Conservation (phyloP, 1,139 yeast species). For the Saccharomyces hybrid region DNA sequence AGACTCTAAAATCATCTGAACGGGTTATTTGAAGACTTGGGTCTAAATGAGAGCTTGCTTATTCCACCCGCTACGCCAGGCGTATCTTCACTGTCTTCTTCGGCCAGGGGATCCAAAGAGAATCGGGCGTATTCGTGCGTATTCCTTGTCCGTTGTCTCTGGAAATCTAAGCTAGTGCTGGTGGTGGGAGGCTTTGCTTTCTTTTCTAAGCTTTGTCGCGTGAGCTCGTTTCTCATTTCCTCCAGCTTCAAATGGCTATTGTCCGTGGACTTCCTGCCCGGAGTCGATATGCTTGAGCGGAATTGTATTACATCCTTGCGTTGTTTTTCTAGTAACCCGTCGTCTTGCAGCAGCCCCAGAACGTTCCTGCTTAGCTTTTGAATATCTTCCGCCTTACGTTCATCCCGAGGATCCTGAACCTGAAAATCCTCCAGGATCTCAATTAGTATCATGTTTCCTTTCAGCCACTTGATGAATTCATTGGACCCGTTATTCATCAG, state of each 20-base stretch:
- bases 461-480: slow-evolving; percentile 28
- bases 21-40: background rate
- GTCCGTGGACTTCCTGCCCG: slow-evolving; percentile 32
- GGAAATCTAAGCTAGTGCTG: background rate
- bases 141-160: slow-evolving; percentile 7
- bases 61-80: background rate
- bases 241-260: slow-evolving; percentile 23
- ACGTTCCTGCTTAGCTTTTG: slow-evolving; percentile 16
- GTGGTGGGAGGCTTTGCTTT: background rate
- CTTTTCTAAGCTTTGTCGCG: background rate
- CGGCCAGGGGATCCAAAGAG: slow-evolving; percentile 15
- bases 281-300: slow-evolving; percentile 30
- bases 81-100: slow-evolving; percentile 35
- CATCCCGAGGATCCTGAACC: slow-evolving; percentile 14
- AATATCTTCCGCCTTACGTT: slow-evolving; percentile 22
- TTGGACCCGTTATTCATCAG: slow-evolving; percentile 29
- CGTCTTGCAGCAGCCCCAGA: slow-evolving; percentile 19
- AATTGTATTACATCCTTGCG: slow-evolving; percentile 27
- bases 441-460: slow-evolving; percentile 17
- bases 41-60: background rate
- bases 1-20: background rate
- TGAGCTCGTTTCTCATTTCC: slow-evolving; percentile 1
- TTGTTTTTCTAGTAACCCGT: slow-evolving; percentile 22
- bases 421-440: slow-evolving; percentile 15
- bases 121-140: slow-evolving; percentile 8